phyloP scores from a whole-genome alignment of 2,329 filamentous ascomycete genomes.

The Podosphaera xanthii region DNA sequence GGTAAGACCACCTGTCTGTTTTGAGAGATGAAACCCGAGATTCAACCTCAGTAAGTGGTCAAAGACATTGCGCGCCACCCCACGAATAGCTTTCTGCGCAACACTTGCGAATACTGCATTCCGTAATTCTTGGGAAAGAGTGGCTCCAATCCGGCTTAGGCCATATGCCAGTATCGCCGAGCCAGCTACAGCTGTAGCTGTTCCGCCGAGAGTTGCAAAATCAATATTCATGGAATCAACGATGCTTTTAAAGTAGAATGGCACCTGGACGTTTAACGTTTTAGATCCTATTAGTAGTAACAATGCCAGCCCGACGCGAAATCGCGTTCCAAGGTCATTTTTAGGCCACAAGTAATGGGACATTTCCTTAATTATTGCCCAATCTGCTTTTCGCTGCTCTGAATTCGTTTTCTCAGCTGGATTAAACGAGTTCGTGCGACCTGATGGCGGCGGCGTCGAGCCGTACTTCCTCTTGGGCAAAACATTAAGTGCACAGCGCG shows the following conservation, averaged over 20 bases:
- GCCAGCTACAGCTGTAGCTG: conserved; percentile 69
- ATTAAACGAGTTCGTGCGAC: conserved; percentile 25
- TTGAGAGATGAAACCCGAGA: conserved; percentile 76
- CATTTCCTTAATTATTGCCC: conserved; percentile 99
- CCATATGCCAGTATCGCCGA: conserved; percentile 90
- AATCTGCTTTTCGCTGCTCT: conserved; percentile 88
- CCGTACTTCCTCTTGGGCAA: background rate
- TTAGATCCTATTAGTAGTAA: conserved; percentile 72
- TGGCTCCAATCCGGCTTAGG: conserved; percentile 65
- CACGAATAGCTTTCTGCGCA: conserved; percentile 84
- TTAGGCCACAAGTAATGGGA: conserved; percentile 89
- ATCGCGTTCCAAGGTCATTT: conserved; percentile 58
- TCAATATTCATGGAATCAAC: conserved; percentile 97
- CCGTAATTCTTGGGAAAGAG: conserved; percentile 74
- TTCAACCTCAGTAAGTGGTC: conserved; percentile 73
- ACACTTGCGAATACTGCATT: conserved; percentile 96
- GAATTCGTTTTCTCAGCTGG: conserved; percentile 45
- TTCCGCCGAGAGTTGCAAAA: conserved; percentile 65
- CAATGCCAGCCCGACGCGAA: conserved; percentile 70
- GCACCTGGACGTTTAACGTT: conserved; percentile 89
- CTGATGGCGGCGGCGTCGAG: background rate
- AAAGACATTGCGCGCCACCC: conserved; percentile 80
- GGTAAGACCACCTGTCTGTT: conserved; percentile 86
- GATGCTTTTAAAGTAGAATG: conserved; percentile 97
- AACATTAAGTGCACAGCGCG: background rate